Evolutionary conservation across 2,329 filamentous ascomycete species (phyloP).

Genomic region (Penicillium fuscoglaucum): DNA sequence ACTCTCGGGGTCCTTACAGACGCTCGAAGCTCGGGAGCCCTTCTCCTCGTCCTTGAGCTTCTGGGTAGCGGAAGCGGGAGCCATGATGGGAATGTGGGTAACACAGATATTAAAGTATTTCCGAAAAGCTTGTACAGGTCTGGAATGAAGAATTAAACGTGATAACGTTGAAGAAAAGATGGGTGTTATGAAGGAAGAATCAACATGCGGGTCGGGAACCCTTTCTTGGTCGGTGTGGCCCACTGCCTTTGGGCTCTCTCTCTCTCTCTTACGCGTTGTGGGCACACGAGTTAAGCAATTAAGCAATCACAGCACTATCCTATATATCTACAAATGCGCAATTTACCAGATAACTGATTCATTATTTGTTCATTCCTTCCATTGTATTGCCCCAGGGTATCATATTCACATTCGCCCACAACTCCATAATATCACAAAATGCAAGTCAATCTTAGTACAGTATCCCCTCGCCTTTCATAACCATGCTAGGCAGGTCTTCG

Average conservation of each 20-base stretch:
- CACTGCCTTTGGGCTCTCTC: background rate
- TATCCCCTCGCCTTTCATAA: background rate
- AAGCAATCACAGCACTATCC: background rate
- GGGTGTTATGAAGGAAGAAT: slow-evolving; percentile 18
- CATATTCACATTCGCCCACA: background rate
- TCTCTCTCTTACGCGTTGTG: background rate
- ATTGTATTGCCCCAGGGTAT: slow-evolving; percentile 2
- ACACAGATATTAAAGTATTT: slow-evolving; percentile 20
- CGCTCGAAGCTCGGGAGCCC: slow-evolving; percentile 45
- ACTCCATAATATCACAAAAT: slow-evolving; percentile 8
- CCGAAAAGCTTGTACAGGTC: slow-evolving; percentile 16
- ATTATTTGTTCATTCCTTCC: background rate
- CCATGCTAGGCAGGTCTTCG: background rate
- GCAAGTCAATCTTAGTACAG: background rate
- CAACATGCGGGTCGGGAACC: slow-evolving; percentile 30
- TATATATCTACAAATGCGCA: background rate
- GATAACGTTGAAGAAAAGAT: slow-evolving; percentile 8
- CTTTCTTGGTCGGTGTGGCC: slow-evolving; percentile 13
- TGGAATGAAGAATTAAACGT: slow-evolving; percentile 8
- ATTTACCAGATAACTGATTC: background rate
- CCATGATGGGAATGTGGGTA: slow-evolving; percentile 52
- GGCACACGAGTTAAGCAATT: background rate
- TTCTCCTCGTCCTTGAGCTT: slow-evolving; percentile 66
- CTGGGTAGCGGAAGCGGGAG: slow-evolving; percentile 60
- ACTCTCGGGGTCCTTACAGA: slow-evolving; percentile 31